Evolutionary conservation across 306 rosid genomes (phyloP).

Genomic region (Hippophae tibetana): DNA sequence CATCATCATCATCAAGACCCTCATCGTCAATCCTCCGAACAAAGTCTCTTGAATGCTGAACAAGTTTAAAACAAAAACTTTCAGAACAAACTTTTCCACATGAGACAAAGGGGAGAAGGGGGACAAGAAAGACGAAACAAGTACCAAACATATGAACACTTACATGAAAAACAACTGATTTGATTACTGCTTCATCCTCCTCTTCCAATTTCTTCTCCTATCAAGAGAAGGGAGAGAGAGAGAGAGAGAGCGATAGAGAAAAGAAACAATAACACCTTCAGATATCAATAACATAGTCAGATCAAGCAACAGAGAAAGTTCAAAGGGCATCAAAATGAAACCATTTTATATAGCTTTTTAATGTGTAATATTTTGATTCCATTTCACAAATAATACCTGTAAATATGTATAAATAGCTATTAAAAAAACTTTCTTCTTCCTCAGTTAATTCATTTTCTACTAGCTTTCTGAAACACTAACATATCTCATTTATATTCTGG

Average conservation of each 20-base stretch:
- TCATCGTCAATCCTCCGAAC: conserved; percentile 57
- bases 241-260: background rate
- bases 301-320: conserved; percentile 1
- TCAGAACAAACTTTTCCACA: conserved; percentile 7
- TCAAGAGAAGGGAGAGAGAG: conserved; percentile 4
- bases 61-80: conserved; percentile 3
- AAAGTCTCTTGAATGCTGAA: conserved; percentile 48
- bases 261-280: conserved; percentile 8
- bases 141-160: conserved; percentile 15
- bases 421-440: too few species aligned
- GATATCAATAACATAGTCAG: background rate
- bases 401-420: too few species aligned
- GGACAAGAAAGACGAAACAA: conserved; percentile 8
- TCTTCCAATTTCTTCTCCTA: conserved; percentile 73
- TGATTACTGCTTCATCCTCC: conserved; percentile 79
- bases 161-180: conserved; percentile 54
- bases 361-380: too few species aligned
- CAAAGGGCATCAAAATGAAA: background rate
- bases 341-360: background rate
- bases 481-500: too few species aligned
- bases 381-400: too few species aligned
- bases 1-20: conserved; percentile 47
- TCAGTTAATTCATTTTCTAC: too few species aligned
- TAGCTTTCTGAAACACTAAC: too few species aligned
- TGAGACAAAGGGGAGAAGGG: background rate